These are phyloP conservation scores for Fusarium napiforme DNA, from an alignment of 2,329 filamentous ascomycete species.

Conservation along the genomic window DNA sequence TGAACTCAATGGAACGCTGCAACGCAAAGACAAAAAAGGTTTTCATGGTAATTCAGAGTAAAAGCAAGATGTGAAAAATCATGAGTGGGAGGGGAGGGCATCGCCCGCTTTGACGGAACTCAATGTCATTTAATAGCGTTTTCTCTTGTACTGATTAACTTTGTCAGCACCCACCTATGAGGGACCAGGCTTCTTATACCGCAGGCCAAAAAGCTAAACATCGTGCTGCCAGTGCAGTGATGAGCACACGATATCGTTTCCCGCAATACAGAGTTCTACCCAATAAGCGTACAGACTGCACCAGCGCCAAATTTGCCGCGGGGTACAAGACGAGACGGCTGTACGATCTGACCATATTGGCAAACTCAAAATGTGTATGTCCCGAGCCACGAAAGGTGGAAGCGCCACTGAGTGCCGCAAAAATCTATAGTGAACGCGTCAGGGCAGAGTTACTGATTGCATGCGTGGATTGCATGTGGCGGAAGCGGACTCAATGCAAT, in stretches of 20 bases:
- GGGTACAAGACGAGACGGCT: background rate
- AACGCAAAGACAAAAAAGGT: too few relatives aligned
- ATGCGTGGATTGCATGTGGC: too few relatives aligned
- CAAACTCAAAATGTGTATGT: fast-evolving
- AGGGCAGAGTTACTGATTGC: background rate
- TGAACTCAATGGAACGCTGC: background rate
- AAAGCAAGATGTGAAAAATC: background rate
- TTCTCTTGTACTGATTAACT: background rate
- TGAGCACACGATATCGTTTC: background rate
- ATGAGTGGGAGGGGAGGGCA: background rate
- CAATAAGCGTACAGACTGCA: too few relatives aligned
- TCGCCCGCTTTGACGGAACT: background rate
- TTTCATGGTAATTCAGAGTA: background rate
- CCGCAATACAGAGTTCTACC: background rate
- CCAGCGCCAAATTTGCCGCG: background rate
- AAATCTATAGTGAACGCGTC: background rate
- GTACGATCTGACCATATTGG: background rate
- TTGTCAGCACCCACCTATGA: background rate
- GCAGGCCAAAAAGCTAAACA: too few relatives aligned
- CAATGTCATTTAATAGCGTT: too few relatives aligned
- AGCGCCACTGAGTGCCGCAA: fast-evolving
- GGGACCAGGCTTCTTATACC: background rate
- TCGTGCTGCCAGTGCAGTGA: background rate
- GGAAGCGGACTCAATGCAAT: background rate
- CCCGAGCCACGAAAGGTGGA: background rate